Evolutionary conservation across 75 land plant species (phyloP), one percentile per base, ranked within the genome.

Genomic region (Ceratopteris richardii): DNA sequence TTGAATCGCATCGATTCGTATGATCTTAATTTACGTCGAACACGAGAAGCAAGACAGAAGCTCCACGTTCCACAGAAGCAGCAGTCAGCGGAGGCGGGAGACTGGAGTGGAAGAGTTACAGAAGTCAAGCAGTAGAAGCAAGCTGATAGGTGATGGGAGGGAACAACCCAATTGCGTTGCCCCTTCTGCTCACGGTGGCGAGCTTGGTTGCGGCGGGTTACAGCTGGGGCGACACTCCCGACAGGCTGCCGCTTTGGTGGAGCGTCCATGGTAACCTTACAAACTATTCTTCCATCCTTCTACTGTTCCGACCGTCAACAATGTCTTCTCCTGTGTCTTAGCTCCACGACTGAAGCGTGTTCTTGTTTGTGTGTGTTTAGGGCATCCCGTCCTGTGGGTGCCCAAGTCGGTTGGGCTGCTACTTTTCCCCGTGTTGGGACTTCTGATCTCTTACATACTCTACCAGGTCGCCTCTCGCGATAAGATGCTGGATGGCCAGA

Each of bases 391-490:
- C 1, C 28, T 52, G 29, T 52, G 54, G 54, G 54, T 24, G 13
- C 54, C 54, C 6, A 52, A 26, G 25, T 52, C 28, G 54, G 29
- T 52, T 4, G 54, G 54, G 28, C 54, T 52, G 29, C 28, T 52
- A 23, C 16, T 26, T 9, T 52, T 52, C 54, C 54, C 54, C 3
- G 5, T 52, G 7, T 28, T 52, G 24, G 29, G 29, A 28, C 29
- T 52, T 6, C 24, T 52, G 12, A 52, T 52, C 2, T 28, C 54
- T 4, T 52, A 52, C 54, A 52, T 52, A 18, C 22, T 52, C 9
- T 52, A 52, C 28, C 54, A 52, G 54, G 54, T 52, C 14, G 54
- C 54, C 3, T 52, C 24, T 23, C 24, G 54, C 24, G 54, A 52
- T 52, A 9, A 23, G 12, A 26, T 11, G 16, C 29, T 52, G 54